Base-by-base conservation (phyloP, 2,329 filamentous ascomycete genomes). In the Penicillium aurantiogriseum region DNA sequence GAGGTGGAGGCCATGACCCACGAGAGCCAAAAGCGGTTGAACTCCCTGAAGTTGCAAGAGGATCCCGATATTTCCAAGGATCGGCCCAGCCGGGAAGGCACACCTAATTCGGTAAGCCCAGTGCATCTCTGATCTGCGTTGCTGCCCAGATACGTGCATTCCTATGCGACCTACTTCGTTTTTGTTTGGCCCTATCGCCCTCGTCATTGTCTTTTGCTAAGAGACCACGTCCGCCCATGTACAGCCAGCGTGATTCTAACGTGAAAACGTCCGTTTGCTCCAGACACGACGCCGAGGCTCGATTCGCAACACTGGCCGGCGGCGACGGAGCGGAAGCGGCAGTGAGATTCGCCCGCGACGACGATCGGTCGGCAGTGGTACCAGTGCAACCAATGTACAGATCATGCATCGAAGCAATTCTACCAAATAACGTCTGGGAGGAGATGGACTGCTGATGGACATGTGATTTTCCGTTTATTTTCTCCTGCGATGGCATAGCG, bases 11-110 rank as follows among this genome's bases (percentile, higher is more conserved):
- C 87, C 4, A 82, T 88, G 51, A 87, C 89, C 50, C 90, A 93
- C 67, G 91, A 94, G 68, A 93, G 88, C 72, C 88, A 91, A 76
- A 90, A 92, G 78, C 85, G 91, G 66, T 83, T 97, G 65, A 91
- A 97, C 76, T 92, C 91, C 51, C 81, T 97, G 67, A 92, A 94
- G 74, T 81, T 97, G 70, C 90, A 96, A 73, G 93, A 97, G 75
- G 90, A 87, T 56, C 73, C 78, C 36, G 65, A 71, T 50, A 60
- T 71, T 33, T 60, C 67, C 46, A 77, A 83, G 67, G 88, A 90
- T 65, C 82, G 84, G 66, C 79, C 71, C 63, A 66, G 69, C 61
- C 67, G 68, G 64, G 67, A 69, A 51, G 69, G 68, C 59, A 69
- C 69, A 63, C 73, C 75, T 61, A 77, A 71, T 57, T 77, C 77